phyloP scores from a whole-genome alignment of 1,284 basidiomycete genomes.

The Salmacisia buchloeana region DNA sequence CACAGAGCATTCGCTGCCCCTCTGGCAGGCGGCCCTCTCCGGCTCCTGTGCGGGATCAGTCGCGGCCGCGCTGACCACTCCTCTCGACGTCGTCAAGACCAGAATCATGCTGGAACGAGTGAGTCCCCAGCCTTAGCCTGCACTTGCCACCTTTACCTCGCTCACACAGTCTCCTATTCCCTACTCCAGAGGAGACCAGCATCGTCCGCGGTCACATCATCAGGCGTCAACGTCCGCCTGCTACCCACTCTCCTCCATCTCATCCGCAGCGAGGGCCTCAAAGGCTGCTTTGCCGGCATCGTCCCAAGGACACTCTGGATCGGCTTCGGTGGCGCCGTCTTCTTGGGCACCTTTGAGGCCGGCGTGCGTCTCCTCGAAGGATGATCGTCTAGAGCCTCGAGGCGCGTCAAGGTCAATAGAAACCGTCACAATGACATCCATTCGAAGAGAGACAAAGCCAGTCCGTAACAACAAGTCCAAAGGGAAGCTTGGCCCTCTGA shows the following conservation, averaged over 20 bases:
- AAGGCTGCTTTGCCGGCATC: conserved; percentile 77
- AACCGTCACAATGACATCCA: not conserved
- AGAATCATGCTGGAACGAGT: conserved; percentile 82
- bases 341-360: conserved; percentile 82
- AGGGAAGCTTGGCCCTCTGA: too few species aligned
- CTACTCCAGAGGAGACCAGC: not conserved
- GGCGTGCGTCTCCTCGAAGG: conserved; percentile 29
- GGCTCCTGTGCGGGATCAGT: conserved; percentile 85
- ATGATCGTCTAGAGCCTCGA: too few species aligned
- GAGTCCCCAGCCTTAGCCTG: conserved; percentile 18
- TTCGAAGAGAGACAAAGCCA: too few species aligned
- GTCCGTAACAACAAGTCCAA: too few species aligned
- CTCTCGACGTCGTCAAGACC: conserved; percentile 93
- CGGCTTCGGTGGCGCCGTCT: conserved; percentile 90
- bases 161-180: not conserved
- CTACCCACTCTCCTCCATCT: conserved; percentile 56
- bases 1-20: conserved; percentile 55
- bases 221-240: conserved; percentile 39
- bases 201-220: not conserved
- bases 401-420: not conserved
- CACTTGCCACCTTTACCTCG: not conserved
- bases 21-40: conserved; percentile 81
- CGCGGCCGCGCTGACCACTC: conserved; percentile 85
- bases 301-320: conserved; percentile 93
- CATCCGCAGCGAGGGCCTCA: conserved; percentile 66